phyloP scores from a whole-genome alignment of 2,329 filamentous ascomycete genomes.

The Clarireedia sp. region DNA sequence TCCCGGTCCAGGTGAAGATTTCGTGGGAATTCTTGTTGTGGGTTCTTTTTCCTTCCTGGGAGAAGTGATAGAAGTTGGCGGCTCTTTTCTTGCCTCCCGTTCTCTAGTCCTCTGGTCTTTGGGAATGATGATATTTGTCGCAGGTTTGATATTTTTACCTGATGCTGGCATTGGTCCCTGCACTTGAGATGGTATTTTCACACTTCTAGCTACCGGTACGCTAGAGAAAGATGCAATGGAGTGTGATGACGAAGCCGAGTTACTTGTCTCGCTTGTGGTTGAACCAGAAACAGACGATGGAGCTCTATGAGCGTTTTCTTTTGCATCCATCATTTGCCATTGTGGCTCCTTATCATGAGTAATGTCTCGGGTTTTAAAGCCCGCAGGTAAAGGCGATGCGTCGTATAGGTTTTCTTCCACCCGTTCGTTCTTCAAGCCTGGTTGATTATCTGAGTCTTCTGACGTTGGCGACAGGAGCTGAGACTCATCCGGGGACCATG shows the following conservation, averaged over 20 bases:
- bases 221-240: slow-evolving; percentile 11
- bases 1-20: background rate
- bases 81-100: background rate
- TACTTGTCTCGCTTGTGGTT: slow-evolving; percentile 7
- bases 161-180: no score
- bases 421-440: background rate
- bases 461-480: slow-evolving; percentile 19
- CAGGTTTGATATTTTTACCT: no score
- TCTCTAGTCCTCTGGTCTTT: background rate
- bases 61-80: background rate
- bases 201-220: background rate
- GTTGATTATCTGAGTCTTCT: slow-evolving; percentile 11
- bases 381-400: slow-evolving; percentile 5
- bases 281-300: slow-evolving; percentile 12
- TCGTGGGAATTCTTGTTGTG: background rate
- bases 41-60: background rate
- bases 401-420: background rate
- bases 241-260: slow-evolving; percentile 15
- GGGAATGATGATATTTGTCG: background rate
- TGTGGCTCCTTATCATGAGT: slow-evolving; percentile 14
- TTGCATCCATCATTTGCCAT: slow-evolving; percentile 23
- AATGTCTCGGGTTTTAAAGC: slow-evolving; percentile 16
- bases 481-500: slow-evolving; percentile 19
- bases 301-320: slow-evolving; percentile 1
- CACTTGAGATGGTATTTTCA: background rate